Conservation (phyloP, 257 asterid genomes). For the Euphrasia confusa region DNA sequence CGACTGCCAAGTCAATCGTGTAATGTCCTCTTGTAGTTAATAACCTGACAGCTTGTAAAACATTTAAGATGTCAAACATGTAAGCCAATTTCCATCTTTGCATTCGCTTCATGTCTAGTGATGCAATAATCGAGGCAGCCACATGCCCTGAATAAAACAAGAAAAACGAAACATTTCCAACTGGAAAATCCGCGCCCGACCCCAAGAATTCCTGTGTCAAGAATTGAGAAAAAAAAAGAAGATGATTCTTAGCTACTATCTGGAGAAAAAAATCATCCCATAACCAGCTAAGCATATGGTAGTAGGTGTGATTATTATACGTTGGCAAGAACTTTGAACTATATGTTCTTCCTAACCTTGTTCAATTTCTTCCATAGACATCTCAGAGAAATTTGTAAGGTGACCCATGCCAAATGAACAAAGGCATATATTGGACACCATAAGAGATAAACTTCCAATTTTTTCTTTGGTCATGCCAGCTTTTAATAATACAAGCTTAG, state of each 20-base stretch:
- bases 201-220: constrained; percentile 71
- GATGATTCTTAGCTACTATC: not conserved
- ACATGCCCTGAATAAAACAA: constrained; percentile 87
- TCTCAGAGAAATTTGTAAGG: not conserved
- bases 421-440: no score
- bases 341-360: not conserved
- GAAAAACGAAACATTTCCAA: constrained; percentile 92
- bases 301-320: not conserved
- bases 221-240: not conserved
- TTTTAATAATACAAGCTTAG: not conserved
- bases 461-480: not conserved
- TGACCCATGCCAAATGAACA: not conserved
- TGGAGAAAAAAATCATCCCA: not conserved
- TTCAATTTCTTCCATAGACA: not conserved
- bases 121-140: constrained; percentile 88
- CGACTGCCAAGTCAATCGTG: constrained; percentile 83
- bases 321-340: not conserved
- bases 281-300: no score
- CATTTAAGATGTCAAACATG: constrained; percentile 56
- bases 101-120: constrained; percentile 81
- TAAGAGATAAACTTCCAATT: no score
- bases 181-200: constrained; percentile 92
- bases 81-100: constrained; percentile 66
- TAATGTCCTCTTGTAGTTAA: constrained; percentile 89
- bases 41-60: constrained; percentile 70